Evolutionary conservation across 352 stramenopile species (phyloP), one percentile per base, ranked within the genome.

Genomic region (Chrysophaeum taylorii): DNA sequence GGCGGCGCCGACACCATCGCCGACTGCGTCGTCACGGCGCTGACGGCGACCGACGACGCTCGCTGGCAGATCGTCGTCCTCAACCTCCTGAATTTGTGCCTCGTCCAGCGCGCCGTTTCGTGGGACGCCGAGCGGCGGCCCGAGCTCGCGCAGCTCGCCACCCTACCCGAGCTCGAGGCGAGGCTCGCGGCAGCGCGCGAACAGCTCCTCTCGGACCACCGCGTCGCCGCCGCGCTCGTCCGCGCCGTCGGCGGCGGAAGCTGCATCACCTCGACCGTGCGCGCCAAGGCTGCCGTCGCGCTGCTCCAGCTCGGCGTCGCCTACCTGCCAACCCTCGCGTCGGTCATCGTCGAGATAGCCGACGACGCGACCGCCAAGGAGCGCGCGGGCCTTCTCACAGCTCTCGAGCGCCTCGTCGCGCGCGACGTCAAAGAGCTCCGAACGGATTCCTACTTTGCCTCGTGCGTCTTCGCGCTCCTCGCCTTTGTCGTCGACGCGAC

Each of bases 381-480:
- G 57, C 9, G 33, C 5, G 14, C 33, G 1, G 35, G 15, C 31
- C 33, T 66, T 36, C 18, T 66, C 9, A 36, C 27, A 1, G 57
- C 57, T 5, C 35, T 66, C 1, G 57, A 66, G 35, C 31, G 57
- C 33, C 5, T 66, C 14, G 57, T 36, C 16, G 35, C 57, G 35
- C 57, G 57, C 31, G 57, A 66, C 35, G 57, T 45, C 33, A 9
- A 66, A 31, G 33, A 66, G 1, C 50, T 62, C 50, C 35, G 23
- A 21, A 37, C 14, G 1, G 50, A 62, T 31, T 2, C 14, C 9
- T 62, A 62, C 27, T 21, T 62, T 5, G 50, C 15, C 1, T 7
- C 23, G 2, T 7, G 7, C 27, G 23, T 37, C 27, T 37, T 62
- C n/a, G n/a, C 23, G 25, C 50, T 62, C 15, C 7, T 37, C 5